Conservation (phyloP, 192 early-diverging fungal species). For the Backusella sp. region DNA sequence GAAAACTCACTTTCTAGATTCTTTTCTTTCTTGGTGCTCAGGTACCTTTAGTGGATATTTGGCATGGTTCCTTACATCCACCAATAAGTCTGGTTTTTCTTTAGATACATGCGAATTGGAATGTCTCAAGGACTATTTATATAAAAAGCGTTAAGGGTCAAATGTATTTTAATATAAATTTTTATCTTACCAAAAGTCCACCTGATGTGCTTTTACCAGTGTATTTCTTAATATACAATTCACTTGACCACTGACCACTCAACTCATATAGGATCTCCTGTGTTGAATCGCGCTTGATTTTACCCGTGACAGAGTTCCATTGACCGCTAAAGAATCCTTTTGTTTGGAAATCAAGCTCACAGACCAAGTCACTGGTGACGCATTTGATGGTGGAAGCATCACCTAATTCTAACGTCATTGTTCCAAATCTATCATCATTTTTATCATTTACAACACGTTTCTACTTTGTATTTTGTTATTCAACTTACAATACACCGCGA, state of each 20-base stretch:
- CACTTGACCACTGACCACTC: conserved; percentile 87
- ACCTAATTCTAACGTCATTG: conserved; percentile 90
- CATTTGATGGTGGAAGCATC: conserved; percentile 75
- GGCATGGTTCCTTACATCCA: not conserved
- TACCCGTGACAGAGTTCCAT: conserved; percentile 83
- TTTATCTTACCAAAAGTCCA: not conserved
- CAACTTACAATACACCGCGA: conserved; percentile 61
- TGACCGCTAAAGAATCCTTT: conserved; percentile 82
- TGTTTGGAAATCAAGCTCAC: conserved; percentile 85
- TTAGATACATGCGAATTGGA: not conserved
- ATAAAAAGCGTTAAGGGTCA: not conserved
- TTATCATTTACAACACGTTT: not conserved
- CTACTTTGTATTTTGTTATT: not conserved
- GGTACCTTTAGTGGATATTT: not conserved
- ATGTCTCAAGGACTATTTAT: not conserved
- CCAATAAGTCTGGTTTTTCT: not conserved
- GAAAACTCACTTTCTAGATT: conserved; percentile 66
- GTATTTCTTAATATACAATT: conserved; percentile 53
- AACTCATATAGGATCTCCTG: conserved; percentile 77
- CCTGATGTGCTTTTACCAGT: not conserved
- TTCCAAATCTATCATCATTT: conserved; percentile 51
- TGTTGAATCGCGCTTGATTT: conserved; percentile 77
- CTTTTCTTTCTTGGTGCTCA: conserved; percentile 74
- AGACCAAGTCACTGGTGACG: conserved; percentile 68
- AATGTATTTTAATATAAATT: not conserved